A percentile compares a stretch with the other conserved stretches of the same genome.
phyloP scores from a whole-genome alignment of 768 basidiomycete genomes.

The Leccinum olivaceopallidum region DNA sequence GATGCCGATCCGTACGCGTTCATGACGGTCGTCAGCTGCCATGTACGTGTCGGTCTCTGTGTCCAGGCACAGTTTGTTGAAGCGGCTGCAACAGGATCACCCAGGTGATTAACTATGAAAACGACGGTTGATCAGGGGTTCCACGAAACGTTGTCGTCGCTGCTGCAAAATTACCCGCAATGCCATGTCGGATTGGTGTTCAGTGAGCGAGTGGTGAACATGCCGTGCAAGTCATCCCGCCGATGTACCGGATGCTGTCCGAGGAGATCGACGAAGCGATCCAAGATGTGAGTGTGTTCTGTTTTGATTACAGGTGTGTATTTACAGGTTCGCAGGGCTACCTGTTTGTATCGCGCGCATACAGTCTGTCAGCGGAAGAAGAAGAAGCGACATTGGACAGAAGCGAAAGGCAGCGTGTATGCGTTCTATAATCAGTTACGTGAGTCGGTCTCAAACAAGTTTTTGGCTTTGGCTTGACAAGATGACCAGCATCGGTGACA shows the following conservation, averaged over 20 bases:
- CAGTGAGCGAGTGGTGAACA: slow-evolving; percentile 89
- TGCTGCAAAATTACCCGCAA: slow-evolving; percentile 31
- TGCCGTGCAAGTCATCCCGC: slow-evolving; percentile 85
- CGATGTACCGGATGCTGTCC: slow-evolving; percentile 63
- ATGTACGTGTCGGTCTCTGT: slow-evolving; percentile 39
- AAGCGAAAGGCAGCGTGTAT: no score
- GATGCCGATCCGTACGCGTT: slow-evolving; percentile 79
- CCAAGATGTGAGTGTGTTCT: slow-evolving; percentile 50
- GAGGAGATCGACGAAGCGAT: slow-evolving; percentile 80
- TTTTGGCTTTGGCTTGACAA: no score
- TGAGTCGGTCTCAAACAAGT: no score
- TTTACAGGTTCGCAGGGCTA: slow-evolving; percentile 44
- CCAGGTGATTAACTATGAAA: slow-evolving; percentile 72
- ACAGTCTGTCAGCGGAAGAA: slow-evolving; percentile 71
- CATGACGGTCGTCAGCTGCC: slow-evolving; percentile 76
- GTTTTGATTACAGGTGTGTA: background rate
- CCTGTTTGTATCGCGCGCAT: slow-evolving; percentile 76
- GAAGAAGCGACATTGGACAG: slow-evolving; percentile 34
- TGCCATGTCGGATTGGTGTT: slow-evolving; percentile 80
- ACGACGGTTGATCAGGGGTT: slow-evolving; percentile 49
- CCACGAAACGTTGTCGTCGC: slow-evolving; percentile 51
- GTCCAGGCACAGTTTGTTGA: background rate
- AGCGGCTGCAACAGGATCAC: slow-evolving; percentile 51
- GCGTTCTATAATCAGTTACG: no score
- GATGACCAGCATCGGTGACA: no score